These are phyloP conservation scores for Phyllosticta citribraziliensis DNA, from an alignment of 2,329 filamentous ascomycete genomes.

Conservation along the genomic window DNA sequence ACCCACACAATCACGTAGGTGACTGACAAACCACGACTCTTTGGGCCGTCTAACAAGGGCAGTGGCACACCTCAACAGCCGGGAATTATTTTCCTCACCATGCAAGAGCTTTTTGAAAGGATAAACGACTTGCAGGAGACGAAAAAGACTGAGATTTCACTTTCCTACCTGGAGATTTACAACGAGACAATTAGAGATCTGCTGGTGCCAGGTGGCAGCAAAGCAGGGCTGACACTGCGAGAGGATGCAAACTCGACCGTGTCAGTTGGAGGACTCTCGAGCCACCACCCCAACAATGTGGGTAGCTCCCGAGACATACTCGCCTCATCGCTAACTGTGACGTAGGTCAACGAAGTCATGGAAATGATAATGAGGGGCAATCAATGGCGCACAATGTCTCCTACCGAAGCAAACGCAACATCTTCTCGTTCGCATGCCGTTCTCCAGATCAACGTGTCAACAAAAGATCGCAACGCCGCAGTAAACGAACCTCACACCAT, in stretches of 20 bases:
- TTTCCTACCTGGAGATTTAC: constrained; percentile 97
- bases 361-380: constrained; percentile 97
- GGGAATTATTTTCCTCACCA: constrained; percentile 96
- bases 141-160: constrained; percentile 79
- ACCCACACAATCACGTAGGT: constrained; percentile 75
- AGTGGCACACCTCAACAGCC: constrained; percentile 78
- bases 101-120: constrained; percentile 97
- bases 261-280: constrained; percentile 81
- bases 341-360: constrained; percentile 74
- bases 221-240: constrained; percentile 77
- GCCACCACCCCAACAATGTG: constrained; percentile 82
- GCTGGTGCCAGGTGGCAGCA: constrained; percentile 73
- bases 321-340: constrained; percentile 16
- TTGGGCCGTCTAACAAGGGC: constrained; percentile 15
- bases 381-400: constrained; percentile 88
- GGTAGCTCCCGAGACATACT: constrained; percentile 8
- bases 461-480: constrained; percentile 86
- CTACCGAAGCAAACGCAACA: constrained; percentile 93
- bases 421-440: constrained; percentile 96
- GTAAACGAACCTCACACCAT: constrained; percentile 95
- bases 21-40: background rate
- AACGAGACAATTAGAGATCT: constrained; percentile 97
- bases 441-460: constrained; percentile 89
- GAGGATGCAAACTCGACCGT: constrained; percentile 93
- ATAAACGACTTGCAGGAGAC: constrained; percentile 79